A percentile compares a stretch with the other conserved stretches of the same genome.
Conservation (phyloP, 805 yeast species). For the Schwanniomyces polymorphus region DNA sequence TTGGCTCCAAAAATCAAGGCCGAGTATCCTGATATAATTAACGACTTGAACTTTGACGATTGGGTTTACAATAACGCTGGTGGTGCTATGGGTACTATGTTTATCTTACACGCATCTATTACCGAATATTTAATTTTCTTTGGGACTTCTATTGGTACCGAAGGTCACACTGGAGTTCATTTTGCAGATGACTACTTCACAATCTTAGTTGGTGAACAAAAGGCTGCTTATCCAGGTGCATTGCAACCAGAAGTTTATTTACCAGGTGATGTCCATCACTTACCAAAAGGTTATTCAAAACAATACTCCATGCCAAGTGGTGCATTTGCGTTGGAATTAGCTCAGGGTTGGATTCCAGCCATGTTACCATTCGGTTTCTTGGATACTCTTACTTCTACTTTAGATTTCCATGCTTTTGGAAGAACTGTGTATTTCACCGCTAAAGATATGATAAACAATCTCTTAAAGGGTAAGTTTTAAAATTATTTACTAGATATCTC, state of each 20-base stretch:
- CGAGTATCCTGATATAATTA: conserved; percentile 73
- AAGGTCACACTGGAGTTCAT: conserved; percentile 95
- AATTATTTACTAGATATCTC: neutral
- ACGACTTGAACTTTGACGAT: conserved; percentile 70
- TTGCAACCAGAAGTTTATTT: conserved; percentile 65
- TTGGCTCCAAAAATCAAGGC: conserved; percentile 57
- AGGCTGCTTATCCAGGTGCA: conserved; percentile 67
- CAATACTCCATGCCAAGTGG: conserved; percentile 87
- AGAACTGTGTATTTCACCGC: conserved; percentile 77
- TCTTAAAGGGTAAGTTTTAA: conserved; percentile 69
- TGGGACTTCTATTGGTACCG: conserved; percentile 92
- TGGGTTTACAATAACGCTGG: conserved; percentile 99
- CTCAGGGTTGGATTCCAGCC: conserved; percentile 98
- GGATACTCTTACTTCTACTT: conserved; percentile 75
- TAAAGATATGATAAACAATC: conserved; percentile 69
- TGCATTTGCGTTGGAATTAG: conserved; percentile 87
- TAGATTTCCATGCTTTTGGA: conserved; percentile 69
- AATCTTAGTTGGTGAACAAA: conserved; percentile 77
- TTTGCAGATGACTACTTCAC: conserved; percentile 98
- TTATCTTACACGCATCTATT: conserved; percentile 90
- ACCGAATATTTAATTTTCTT: conserved; percentile 91
- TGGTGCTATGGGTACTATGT: conserved; percentile 97
- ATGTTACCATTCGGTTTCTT: conserved; percentile 96
- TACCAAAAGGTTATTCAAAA: conserved; percentile 69
- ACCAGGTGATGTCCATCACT: conserved; percentile 88